Evolutionary conservation across 768 basidiomycete species (phyloP).

Genomic region (Lactarius hatsudake): DNA sequence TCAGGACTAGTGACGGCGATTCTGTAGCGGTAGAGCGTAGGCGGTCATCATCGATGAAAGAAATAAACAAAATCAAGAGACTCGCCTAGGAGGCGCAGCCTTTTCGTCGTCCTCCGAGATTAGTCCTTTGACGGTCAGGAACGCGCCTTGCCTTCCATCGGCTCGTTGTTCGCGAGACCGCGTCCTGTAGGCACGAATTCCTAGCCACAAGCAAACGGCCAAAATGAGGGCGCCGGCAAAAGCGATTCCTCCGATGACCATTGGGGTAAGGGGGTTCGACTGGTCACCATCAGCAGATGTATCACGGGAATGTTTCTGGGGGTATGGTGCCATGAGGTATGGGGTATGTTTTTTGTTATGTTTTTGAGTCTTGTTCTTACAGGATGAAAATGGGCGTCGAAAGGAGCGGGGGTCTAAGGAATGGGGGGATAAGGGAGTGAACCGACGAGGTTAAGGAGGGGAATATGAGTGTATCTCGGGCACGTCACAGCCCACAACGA

Average conservation of each 20-base stretch:
- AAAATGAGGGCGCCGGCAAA: constrained; percentile 44
- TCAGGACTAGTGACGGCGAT: constrained; percentile 12
- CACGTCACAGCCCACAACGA: neutral
- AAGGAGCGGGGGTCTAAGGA: constrained; percentile 16
- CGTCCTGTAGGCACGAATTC: constrained; percentile 42
- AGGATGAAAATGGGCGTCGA: neutral
- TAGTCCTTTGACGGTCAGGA: constrained; percentile 49
- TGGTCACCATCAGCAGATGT: neutral
- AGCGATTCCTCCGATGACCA: constrained; percentile 51
- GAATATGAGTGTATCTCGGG: neutral
- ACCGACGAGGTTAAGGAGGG: neutral
- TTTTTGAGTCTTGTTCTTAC: neutral
- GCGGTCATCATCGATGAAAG: neutral
- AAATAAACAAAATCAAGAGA: neutral
- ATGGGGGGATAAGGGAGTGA: neutral
- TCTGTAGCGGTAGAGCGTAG: neutral
- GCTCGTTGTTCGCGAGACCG: constrained; percentile 39
- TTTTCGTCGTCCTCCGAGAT: constrained; percentile 36
- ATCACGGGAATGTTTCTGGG: constrained; percentile 12
- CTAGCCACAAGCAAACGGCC: constrained; percentile 43
- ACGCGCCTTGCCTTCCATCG: constrained; percentile 41
- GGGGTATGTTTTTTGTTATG: neutral
- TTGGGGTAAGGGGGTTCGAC: constrained; percentile 26
- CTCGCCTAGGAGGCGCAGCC: constrained; percentile 5
- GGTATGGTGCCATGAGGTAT: constrained; percentile 21